Percentiles rank a stretch among this genome's conserved stretches.
These are phyloP conservation scores for Berkeleyomyces basicola DNA, from an alignment of 2,329 filamentous ascomycete species.

Conservation along the genomic window DNA sequence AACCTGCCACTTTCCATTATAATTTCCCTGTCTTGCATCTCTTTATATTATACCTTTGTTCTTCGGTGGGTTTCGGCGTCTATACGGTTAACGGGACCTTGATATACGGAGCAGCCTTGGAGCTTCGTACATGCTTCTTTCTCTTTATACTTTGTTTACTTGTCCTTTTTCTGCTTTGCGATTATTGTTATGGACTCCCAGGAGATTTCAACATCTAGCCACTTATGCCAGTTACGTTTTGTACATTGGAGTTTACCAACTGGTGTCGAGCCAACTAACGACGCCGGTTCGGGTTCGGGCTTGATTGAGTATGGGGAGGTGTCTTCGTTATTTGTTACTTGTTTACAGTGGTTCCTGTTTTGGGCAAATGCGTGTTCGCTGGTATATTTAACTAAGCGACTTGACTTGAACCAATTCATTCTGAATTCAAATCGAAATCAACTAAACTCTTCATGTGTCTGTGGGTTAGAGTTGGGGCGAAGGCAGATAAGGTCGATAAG, in stretches of 20 bases:
- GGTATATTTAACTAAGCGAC: too few species aligned
- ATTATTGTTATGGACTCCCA: not conserved
- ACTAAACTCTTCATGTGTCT: too few species aligned
- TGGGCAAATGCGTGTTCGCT: too few species aligned
- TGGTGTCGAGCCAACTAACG: not conserved
- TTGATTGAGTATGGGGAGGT: too few species aligned
- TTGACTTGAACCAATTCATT: too few species aligned
- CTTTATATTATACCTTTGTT: conserved; percentile 2
- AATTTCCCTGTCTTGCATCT: conserved; percentile 6
- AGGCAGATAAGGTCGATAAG: too few species aligned
- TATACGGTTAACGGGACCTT: not conserved
- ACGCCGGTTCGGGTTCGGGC: not conserved
- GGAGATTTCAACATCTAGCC: not conserved
- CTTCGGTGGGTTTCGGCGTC: conserved; percentile 2
- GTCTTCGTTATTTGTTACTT: too few species aligned
- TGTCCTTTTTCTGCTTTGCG: not conserved
- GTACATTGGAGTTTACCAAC: not conserved
- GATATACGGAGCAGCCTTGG: not conserved
- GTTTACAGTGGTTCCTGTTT: too few species aligned
- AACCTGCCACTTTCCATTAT: conserved; percentile 8
- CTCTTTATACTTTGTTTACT: conserved; percentile 11
- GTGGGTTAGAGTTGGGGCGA: too few species aligned
- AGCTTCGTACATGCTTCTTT: not conserved
- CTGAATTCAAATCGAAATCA: too few species aligned
- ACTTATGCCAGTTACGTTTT: not conserved